These are phyloP conservation scores for Voacanga thouarsii DNA, from an alignment of 257 asterid genomes.

Conservation along the genomic window DNA sequence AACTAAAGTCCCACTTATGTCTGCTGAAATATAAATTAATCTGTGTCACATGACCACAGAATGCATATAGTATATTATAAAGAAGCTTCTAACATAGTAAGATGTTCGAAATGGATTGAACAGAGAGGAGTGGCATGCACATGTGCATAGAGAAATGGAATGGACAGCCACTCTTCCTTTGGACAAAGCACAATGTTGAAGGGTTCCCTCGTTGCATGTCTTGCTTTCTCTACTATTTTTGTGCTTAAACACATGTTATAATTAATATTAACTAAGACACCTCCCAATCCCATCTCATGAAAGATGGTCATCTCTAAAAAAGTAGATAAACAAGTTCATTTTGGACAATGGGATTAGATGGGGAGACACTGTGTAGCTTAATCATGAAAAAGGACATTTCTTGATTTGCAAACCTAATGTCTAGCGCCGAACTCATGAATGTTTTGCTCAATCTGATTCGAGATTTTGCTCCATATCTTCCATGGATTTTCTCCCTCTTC, in stretches of 20 bases:
- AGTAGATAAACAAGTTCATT: background rate
- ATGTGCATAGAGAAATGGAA: background rate
- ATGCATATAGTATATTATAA: too few species aligned
- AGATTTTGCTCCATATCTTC: constrained; percentile 22
- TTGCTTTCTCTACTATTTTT: constrained; percentile 14
- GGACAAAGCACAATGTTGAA: constrained; percentile 7
- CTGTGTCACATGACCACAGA: background rate
- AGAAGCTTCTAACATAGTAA: background rate
- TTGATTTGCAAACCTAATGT: constrained; percentile 23
- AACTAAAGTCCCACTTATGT: background rate
- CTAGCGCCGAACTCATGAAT: constrained; percentile 25
- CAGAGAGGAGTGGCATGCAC: background rate
- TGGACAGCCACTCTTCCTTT: background rate
- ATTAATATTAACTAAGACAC: too few species aligned
- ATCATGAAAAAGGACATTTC: constrained; percentile 14
- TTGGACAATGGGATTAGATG: background rate
- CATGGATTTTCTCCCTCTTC: constrained; percentile 31
- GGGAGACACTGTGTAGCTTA: background rate
- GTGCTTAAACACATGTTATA: background rate
- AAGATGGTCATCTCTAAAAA: background rate
- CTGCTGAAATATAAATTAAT: background rate
- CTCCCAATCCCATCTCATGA: too few species aligned
- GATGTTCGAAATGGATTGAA: background rate
- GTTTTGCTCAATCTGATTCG: constrained; percentile 18
- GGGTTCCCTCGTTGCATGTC: constrained; percentile 14